A percentile compares a stretch with the other conserved stretches of the same genome.
Evolutionary conservation across 1,284 basidiomycete genomes (phyloP).

Genomic region (Rhizopogon hawkerae): DNA sequence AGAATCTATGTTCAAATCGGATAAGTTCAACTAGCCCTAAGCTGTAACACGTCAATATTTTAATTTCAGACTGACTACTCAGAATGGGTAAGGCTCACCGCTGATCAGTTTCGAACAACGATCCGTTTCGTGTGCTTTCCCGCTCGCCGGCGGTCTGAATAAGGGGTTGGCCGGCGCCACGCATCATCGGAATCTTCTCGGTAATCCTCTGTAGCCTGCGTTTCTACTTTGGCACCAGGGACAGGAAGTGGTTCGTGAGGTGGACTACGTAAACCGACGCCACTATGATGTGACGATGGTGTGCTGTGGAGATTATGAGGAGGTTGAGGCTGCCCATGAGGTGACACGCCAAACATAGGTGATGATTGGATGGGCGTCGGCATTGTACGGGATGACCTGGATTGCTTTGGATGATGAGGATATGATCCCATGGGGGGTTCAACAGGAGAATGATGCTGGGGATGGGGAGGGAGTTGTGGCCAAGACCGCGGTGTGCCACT

Average conservation of each 20-base stretch:
- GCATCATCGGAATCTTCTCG: slow-evolving; percentile 48
- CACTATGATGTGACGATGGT: slow-evolving; percentile 27
- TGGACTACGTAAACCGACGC: slow-evolving; percentile 34
- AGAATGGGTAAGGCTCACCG: slow-evolving; percentile 9
- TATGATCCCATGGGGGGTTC: slow-evolving; percentile 10
- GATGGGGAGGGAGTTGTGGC: slow-evolving; percentile 21
- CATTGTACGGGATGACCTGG: slow-evolving; percentile 19
- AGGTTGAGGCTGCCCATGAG: slow-evolving; percentile 29
- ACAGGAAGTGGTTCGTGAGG: slow-evolving; percentile 32
- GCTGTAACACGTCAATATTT: background rate
- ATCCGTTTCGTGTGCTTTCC: slow-evolving; percentile 67
- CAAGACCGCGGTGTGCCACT: slow-evolving; percentile 18
- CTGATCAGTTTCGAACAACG: slow-evolving; percentile 39
- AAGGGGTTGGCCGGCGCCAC: slow-evolving; percentile 60
- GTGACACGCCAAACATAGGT: slow-evolving; percentile 13
- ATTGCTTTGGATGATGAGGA: slow-evolving; percentile 16
- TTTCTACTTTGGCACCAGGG: slow-evolving; percentile 32
- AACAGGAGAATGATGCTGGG: slow-evolving; percentile 21
- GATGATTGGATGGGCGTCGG: slow-evolving; percentile 23
- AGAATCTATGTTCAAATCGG: background rate
- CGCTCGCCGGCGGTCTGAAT: slow-evolving; percentile 57
- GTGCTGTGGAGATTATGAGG: slow-evolving; percentile 35
- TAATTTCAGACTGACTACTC: slow-evolving; percentile 5
- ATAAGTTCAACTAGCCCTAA: background rate
- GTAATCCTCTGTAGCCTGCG: slow-evolving; percentile 34